Percentiles rank a stretch among this genome's conserved stretches.
Evolutionary conservation across 768 basidiomycete species (phyloP).

Genomic region (Russula sp.): DNA sequence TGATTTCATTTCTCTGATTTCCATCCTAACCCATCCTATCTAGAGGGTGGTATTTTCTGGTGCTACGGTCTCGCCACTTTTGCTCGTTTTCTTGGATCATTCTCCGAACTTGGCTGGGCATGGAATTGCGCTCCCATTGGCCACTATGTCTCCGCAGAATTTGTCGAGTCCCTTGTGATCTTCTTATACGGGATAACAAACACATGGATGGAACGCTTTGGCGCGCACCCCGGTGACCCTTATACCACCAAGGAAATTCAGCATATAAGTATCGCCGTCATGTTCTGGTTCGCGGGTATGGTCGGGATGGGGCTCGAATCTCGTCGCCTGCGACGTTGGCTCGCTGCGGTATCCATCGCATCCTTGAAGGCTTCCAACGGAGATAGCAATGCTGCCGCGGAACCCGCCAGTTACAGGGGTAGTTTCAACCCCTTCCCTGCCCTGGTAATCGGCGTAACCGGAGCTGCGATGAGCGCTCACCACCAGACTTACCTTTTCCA

Average conservation of each 20-base stretch:
- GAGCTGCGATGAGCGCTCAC: conserved; percentile 90
- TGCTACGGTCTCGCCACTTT: conserved; percentile 83
- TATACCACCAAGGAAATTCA: conserved; percentile 89
- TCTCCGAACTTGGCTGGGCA: conserved; percentile 85
- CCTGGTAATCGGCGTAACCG: conserved; percentile 88
- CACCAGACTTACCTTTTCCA: conserved; percentile 88
- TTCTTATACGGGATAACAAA: conserved; percentile 87
- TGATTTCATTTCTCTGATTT: neutral
- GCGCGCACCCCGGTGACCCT: conserved; percentile 70
- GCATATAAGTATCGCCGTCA: conserved; percentile 90
- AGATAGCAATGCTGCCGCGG: conserved; percentile 40
- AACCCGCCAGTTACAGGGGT: conserved; percentile 65
- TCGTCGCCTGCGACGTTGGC: conserved; percentile 60
- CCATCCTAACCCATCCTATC: conserved; percentile 5
- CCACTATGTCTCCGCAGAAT: conserved; percentile 52
- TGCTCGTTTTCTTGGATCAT: conserved; percentile 90
- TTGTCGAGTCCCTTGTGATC: conserved; percentile 72
- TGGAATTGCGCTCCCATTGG: conserved; percentile 69
- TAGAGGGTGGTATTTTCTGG: conserved; percentile 92
- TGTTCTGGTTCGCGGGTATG: conserved; percentile 94
- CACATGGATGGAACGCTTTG: conserved; percentile 97
- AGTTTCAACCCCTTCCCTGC: conserved; percentile 94
- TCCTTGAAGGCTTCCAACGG: conserved; percentile 23
- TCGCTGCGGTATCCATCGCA: conserved; percentile 49
- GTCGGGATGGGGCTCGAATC: conserved; percentile 88